Percentiles rank a stretch among this genome's conserved stretches.
Evolutionary conservation across 495 filamentous ascomycete species (phyloP).

Genomic region (Platismatia glauca): DNA sequence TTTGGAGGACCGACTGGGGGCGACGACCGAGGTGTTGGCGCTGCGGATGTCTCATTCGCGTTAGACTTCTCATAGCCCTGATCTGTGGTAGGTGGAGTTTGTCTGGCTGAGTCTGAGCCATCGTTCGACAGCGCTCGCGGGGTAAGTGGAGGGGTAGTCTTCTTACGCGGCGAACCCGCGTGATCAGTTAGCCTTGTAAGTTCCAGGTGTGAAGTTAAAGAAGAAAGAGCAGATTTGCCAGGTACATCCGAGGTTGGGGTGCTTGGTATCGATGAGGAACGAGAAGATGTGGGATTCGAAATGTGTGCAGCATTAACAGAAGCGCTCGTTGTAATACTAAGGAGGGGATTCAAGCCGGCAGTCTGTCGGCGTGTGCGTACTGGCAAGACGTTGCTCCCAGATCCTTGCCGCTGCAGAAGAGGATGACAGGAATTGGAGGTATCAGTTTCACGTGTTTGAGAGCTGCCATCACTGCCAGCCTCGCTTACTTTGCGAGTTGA

Average conservation of each 20-base stretch:
- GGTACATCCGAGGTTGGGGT: conserved; percentile 45
- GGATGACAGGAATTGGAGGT: conserved; percentile 12
- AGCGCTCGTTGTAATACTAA: conserved; percentile 55
- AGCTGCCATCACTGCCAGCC: conserved; percentile 26
- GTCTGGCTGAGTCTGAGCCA: conserved; percentile 23
- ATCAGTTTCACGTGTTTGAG: conserved; percentile 6
- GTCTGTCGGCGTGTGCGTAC: conserved; percentile 19
- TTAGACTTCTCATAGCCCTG: conserved; percentile 28
- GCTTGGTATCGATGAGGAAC: conserved; percentile 46
- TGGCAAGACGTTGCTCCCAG: conserved; percentile 18
- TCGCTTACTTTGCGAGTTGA: conserved; percentile 43
- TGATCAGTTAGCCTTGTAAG: conserved; percentile 83
- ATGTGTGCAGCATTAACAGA: conserved; percentile 63
- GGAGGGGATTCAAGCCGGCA: conserved; percentile 46
- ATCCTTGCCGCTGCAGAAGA: conserved; percentile 13
- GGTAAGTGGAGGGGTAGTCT: conserved; percentile 85
- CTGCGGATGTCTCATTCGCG: conserved; percentile 30
- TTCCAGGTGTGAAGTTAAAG: conserved; percentile 52
- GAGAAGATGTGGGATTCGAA: conserved; percentile 59
- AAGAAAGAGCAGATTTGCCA: conserved; percentile 44
- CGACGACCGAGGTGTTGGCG: conserved; percentile 33
- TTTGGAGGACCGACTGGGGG: conserved; percentile 63
- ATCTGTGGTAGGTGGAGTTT: conserved; percentile 31
- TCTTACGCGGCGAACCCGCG: conserved; percentile 52
- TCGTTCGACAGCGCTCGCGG: conserved; percentile 71